Base-by-base conservation (phyloP, 1,284 basidiomycete genomes). In the Fomitiporia mediterranea region DNA sequence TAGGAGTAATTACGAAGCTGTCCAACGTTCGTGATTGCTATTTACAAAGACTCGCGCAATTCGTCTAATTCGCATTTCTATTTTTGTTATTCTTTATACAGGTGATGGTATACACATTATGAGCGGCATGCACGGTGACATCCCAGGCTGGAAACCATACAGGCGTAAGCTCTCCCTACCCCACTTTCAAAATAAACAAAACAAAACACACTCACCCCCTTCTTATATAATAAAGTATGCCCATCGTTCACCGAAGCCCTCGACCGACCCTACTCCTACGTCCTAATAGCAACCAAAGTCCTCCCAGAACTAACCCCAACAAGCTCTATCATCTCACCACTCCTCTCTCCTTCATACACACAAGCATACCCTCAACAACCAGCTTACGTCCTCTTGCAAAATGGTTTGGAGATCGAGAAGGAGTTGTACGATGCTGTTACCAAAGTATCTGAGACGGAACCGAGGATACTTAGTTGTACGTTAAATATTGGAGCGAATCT, bases 361-460 rank as follows among this genome's bases (percentile, higher is more conserved):
- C 69, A 76, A 60, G 61, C 70, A 2, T n/a, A n/a, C n/a, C n/a
- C n/a, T n/a, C n/a, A n/a, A n/a, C 81, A 83, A 61, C 82, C 82
- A 0, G 79, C 78, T 1, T 87, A 86, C 62, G 81, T 87, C 1
- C 66, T 91, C 13, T 69, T 92, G 43, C 87, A 91, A 70, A 92
- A 93, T 66, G 89, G 90, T 1, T 72, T 93, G 3, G 83, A 82
- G 28, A 82, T 90, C 21, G 89, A 92, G 65, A 72, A 71, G 27
- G 86, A 89, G 57, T 70, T 90, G 28, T 84, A 86, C 63, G 63
- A 76, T 3, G 74, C 78, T 0, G 65, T 85, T 8, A 76, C 78
- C 57, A 63, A 68, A 7, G 66, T 80, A 3, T 63, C 65, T 1
- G 70, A 73, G 35, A 71, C 68, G 13, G 68, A 73, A 59, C 81